Evolutionary conservation across 108 stramenopile genomes (phyloP).

Genomic region (Ochromonas danica): DNA sequence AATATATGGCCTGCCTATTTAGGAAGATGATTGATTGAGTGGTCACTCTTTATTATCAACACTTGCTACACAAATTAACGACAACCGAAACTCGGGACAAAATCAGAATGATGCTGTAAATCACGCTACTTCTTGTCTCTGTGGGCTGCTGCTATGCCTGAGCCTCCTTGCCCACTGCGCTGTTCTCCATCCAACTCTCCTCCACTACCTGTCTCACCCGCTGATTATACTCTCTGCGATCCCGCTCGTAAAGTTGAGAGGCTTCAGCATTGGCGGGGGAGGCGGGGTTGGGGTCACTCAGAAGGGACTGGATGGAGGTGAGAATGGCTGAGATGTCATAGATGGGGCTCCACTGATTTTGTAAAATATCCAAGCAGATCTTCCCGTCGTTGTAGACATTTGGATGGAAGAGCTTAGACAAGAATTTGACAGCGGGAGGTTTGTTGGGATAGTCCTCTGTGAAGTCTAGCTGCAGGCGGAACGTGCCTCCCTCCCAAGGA

Average conservation of each 20-base stretch:
- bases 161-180: too few species aligned
- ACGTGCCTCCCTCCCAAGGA: slow-evolving; percentile 83
- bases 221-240: slow-evolving; percentile 95
- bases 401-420: slow-evolving; percentile 79
- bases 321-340: slow-evolving; percentile 98
- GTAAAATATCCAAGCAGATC: slow-evolving; percentile 92
- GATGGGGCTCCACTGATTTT: slow-evolving; percentile 99
- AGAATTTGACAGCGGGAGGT: slow-evolving; percentile 85
- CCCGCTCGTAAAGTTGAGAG: slow-evolving; percentile 89
- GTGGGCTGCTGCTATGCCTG: too few species aligned
- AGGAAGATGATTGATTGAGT: too few species aligned
- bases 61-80: too few species aligned
- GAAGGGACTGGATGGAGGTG: slow-evolving; percentile 95
- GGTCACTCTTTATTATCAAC: too few species aligned
- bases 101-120: too few species aligned
- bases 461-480: slow-evolving; percentile 85
- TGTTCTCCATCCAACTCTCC: slow-evolving; percentile 96
- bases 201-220: slow-evolving; percentile 97
- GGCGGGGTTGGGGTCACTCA: slow-evolving; percentile 99
- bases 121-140: too few species aligned
- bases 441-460: slow-evolving; percentile 99
- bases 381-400: slow-evolving; percentile 99
- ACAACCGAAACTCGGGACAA: too few species aligned
- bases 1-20: too few species aligned
- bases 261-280: slow-evolving; percentile 75